Conservation (phyloP, 768 basidiomycete species). For the Pisolithus marmoratus region DNA sequence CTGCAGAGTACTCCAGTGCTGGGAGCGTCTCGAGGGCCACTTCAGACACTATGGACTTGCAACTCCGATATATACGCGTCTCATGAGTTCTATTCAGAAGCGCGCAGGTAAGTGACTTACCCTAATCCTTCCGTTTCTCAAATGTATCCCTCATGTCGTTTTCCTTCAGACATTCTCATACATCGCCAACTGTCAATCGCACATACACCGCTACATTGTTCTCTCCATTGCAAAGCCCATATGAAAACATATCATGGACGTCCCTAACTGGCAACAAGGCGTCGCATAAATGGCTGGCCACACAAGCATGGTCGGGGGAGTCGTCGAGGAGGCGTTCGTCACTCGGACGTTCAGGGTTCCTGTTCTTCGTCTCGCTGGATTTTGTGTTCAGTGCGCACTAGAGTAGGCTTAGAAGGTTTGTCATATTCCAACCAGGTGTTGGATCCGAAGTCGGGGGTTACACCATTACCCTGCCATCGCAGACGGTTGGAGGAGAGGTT, state of each 20-base stretch:
- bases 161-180: conserved; percentile 70
- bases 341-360: conserved; percentile 80
- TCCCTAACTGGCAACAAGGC: conserved; percentile 90
- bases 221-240: conserved; percentile 81
- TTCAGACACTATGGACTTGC: conserved; percentile 97
- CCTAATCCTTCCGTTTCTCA: not conserved
- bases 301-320: conserved; percentile 64
- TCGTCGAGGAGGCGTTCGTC: conserved; percentile 84
- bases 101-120: conserved; percentile 68
- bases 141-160: not conserved
- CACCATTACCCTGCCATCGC: conserved; percentile 61
- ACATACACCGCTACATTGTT: conserved; percentile 75
- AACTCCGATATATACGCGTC: conserved; percentile 94
- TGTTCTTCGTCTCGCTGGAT: not conserved
- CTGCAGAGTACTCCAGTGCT: conserved; percentile 97
- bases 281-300: conserved; percentile 98
- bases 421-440: conserved; percentile 88
- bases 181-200: conserved; percentile 93
- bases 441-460: conserved; percentile 92
- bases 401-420: conserved; percentile 87
- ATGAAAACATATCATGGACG: conserved; percentile 82
- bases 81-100: conserved; percentile 94
- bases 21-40: conserved; percentile 89
- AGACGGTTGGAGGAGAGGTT: conserved; percentile 35
- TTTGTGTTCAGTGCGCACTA: conserved; percentile 27